phyloP scores from a whole-genome alignment of 2,329 filamentous ascomycete genomes.

The Beauveria pseudobassiana region DNA sequence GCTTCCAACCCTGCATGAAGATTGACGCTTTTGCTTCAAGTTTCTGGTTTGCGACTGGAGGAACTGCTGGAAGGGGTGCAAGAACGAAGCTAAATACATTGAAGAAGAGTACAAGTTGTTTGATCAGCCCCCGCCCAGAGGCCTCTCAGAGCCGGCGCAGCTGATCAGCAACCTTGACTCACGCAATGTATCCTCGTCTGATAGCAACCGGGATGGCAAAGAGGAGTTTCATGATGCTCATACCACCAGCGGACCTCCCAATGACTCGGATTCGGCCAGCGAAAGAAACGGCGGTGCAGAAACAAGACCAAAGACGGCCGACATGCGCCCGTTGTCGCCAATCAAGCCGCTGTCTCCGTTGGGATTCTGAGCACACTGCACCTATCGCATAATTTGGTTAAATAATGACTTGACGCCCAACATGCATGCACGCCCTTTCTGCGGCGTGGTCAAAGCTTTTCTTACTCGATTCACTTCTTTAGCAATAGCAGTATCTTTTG shows the following conservation, averaged over 20 bases:
- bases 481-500: not conserved
- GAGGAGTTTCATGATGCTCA: constrained; percentile 22
- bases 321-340: constrained; percentile 46
- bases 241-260: constrained; percentile 27
- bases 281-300: constrained; percentile 37
- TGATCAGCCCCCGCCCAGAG: constrained; percentile 47
- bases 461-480: not conserved
- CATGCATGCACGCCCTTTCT: not conserved
- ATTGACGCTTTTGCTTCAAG: constrained; percentile 90
- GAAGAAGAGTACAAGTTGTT: constrained; percentile 59
- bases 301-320: constrained; percentile 26
- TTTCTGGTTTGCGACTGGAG: constrained; percentile 94
- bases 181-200: constrained; percentile 32
- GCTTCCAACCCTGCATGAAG: constrained; percentile 94
- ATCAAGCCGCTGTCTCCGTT: constrained; percentile 53
- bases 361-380: constrained; percentile 32
- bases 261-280: constrained; percentile 37
- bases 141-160: constrained; percentile 32
- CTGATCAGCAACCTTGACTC: constrained; percentile 13
- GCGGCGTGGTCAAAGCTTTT: not conserved
- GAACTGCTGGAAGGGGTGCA: constrained; percentile 94
- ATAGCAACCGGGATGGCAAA: constrained; percentile 45
- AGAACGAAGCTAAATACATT: constrained; percentile 75
- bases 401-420: constrained; percentile 1
- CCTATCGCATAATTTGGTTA: not conserved